These are phyloP conservation scores for Boletus eberwhitei DNA, from an alignment of 768 basidiomycete species.

Conservation along the genomic window DNA sequence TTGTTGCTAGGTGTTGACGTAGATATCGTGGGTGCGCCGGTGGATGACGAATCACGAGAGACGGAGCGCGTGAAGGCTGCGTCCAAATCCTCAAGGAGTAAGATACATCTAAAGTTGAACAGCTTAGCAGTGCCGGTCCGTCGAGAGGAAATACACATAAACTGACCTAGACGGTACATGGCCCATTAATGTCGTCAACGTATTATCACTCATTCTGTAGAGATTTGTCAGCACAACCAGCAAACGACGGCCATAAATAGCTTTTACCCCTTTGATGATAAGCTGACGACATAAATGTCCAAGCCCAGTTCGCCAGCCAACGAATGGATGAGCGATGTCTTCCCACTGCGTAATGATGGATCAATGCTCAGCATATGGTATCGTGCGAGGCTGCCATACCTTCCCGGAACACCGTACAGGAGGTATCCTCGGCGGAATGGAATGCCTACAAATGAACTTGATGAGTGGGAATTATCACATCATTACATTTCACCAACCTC, in stretches of 20 bases:
- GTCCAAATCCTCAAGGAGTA: slow-evolving; percentile 92
- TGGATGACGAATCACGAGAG: slow-evolving; percentile 76
- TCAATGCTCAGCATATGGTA: slow-evolving; percentile 11
- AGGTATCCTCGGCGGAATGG: slow-evolving; percentile 87
- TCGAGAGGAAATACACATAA: not conserved
- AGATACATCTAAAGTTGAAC: slow-evolving; percentile 61
- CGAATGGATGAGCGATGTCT: slow-evolving; percentile 84
- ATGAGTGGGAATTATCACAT: slow-evolving; percentile 21
- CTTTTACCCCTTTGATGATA: slow-evolving; percentile 80
- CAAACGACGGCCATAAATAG: slow-evolving; percentile 4
- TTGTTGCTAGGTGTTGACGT: slow-evolving; percentile 40
- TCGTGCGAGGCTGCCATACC: slow-evolving; percentile 39
- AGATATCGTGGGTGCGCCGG: slow-evolving; percentile 61
- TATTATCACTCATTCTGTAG: slow-evolving; percentile 85
- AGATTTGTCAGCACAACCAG: slow-evolving; percentile 10
- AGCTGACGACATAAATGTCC: slow-evolving; percentile 88
- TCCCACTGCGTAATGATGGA: slow-evolving; percentile 50
- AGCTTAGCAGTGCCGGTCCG: slow-evolving; percentile 10
- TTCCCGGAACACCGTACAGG: slow-evolving; percentile 82
- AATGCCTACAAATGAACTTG: slow-evolving; percentile 51
- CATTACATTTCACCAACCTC: slow-evolving; percentile 51
- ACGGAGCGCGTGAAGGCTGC: slow-evolving; percentile 88
- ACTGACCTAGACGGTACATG: slow-evolving; percentile 77
- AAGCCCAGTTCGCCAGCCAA: slow-evolving; percentile 81
- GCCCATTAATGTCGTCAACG: slow-evolving; percentile 81